Percentiles rank a stretch among this genome's conserved stretches.
These are phyloP conservation scores for Claviceps capensis DNA, from an alignment of 2,329 filamentous ascomycete species.

Conservation along the genomic window DNA sequence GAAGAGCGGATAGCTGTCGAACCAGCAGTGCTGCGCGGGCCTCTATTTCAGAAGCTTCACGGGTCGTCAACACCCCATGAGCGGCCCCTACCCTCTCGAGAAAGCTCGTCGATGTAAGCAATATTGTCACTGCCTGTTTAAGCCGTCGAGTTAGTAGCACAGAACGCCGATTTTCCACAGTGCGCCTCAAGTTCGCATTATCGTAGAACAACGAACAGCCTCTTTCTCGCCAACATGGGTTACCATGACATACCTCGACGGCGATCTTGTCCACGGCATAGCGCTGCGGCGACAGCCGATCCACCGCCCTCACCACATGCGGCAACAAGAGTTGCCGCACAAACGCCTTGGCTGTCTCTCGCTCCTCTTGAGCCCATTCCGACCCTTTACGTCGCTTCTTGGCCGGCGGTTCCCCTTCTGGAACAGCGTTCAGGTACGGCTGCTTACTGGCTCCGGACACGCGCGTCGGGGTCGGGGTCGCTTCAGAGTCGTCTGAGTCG, in stretches of 20 bases:
- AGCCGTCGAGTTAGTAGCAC: background rate
- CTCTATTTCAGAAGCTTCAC: slow-evolving; percentile 11
- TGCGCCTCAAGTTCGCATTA: too few relatives aligned
- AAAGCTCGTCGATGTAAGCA: slow-evolving; percentile 13
- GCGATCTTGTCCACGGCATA: slow-evolving; percentile 17
- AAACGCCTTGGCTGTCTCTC: slow-evolving; percentile 12
- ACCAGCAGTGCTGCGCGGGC: slow-evolving; percentile 10
- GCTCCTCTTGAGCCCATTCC: slow-evolving; percentile 2
- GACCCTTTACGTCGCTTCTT: slow-evolving; percentile 19
- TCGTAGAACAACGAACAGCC: background rate
- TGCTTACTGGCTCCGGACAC: background rate
- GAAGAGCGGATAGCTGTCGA: slow-evolving; percentile 8
- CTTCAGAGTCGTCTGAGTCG: background rate
- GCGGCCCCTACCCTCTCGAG: slow-evolving; percentile 13
- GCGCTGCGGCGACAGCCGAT: slow-evolving; percentile 10
- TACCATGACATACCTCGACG: slow-evolving; percentile 13
- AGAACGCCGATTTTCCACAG: too few relatives aligned
- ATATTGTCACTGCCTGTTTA: slow-evolving; percentile 10
- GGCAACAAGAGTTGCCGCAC: slow-evolving; percentile 20
- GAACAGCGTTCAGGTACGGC: background rate
- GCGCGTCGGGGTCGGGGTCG: background rate
- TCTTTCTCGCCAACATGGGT: too few relatives aligned
- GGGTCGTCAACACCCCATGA: slow-evolving; percentile 7
- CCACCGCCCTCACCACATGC: slow-evolving; percentile 15
- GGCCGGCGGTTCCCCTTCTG: slow-evolving; percentile 13